Evolutionary conservation across 2,329 filamentous ascomycete species (phyloP), one percentile per base, ranked within the genome.

Genomic region (Diaporthe citrichinensis): DNA sequence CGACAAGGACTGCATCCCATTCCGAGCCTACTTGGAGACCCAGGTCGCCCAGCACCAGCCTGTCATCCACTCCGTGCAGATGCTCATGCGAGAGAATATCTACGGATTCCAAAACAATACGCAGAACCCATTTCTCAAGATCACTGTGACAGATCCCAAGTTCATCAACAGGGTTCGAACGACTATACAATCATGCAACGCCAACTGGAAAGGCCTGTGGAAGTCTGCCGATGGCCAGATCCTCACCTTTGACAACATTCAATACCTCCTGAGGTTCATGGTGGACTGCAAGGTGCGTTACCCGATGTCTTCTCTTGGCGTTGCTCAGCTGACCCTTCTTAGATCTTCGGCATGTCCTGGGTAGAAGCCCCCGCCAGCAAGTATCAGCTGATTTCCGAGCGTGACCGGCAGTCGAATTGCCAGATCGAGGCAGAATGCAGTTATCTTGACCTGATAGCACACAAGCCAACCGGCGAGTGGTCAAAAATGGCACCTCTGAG

Each of bases 341-440:
- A 95, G 90, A 93, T 99, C 59, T 90, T 94, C 74, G 97, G 97
- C 78, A 99, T 99, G 97, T 96, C 95, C 1, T 99, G 97, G 97
- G 95, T 98, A 0, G 95, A 98, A 84, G 94, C 93, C 25, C 93
- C 94, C 31, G 89, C 93, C 4, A 89, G 88, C 41, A 92, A 92
- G 77, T 98, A 96, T 85, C 88, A 89, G 73, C 87, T 98, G 71
- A 87, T 98, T 25, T 86, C 91, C 1, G 85, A 90, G 17, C 84
- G 90, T 73, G 89, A 93, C 76, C 90, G 92, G 77, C 94, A 98
- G 78, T 98, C 96, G 2, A 98, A 95, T 80, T 98, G 97, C 83
- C 97, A 99, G 84, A 98, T 99, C 78, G 97, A 99, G 85, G 97
- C 96, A 17, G 90, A 93, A 79, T 91, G 98, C 74, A 92, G 94